These are phyloP conservation scores for Alisma plantagoaquatica DNA, from an alignment of 106 monocot species.

Conservation along the genomic window DNA sequence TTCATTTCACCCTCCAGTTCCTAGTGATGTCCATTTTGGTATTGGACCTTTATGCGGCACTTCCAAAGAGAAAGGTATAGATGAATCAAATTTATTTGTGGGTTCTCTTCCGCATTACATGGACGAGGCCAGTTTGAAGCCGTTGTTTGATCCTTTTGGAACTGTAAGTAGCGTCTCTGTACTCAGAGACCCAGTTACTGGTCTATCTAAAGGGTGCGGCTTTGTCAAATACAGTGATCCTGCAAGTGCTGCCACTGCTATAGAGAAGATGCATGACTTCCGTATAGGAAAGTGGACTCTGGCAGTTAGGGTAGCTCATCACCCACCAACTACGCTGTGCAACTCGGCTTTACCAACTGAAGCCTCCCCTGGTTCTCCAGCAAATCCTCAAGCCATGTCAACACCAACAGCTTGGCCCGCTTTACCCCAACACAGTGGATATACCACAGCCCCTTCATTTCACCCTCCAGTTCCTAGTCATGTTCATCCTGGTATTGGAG, in stretches of 20 bases:
- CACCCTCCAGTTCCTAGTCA: no score
- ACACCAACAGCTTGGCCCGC: no score
- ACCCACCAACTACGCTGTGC: no score
- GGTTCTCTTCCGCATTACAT: conserved; percentile 28
- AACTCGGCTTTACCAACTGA: neutral
- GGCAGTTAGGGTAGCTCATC: conserved; percentile 17
- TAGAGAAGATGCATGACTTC: no score
- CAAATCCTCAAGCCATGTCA: neutral
- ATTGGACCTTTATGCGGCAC: no score
- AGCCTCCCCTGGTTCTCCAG: neutral
- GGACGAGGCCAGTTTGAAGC: conserved; percentile 20
- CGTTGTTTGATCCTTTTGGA: no score
- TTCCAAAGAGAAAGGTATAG: conserved; percentile 5
- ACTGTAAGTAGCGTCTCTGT: conserved; percentile 12
- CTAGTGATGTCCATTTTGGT: no score
- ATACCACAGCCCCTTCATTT: no score
- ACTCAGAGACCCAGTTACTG: conserved; percentile 29
- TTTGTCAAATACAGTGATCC: conserved; percentile 22
- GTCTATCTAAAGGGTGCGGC: conserved; percentile 15
- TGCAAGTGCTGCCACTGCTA: no score
- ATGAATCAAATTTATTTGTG: conserved; percentile 24
- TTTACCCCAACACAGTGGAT: no score
- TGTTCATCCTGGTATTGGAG: no score
- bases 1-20: no score
- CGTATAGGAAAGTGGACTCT: conserved; percentile 28